A percentile compares a stretch with the other conserved stretches of the same genome.
These are phyloP conservation scores for Candolleomyces aberdarensis DNA, from an alignment of 768 basidiomycete species.

Conservation along the genomic window DNA sequence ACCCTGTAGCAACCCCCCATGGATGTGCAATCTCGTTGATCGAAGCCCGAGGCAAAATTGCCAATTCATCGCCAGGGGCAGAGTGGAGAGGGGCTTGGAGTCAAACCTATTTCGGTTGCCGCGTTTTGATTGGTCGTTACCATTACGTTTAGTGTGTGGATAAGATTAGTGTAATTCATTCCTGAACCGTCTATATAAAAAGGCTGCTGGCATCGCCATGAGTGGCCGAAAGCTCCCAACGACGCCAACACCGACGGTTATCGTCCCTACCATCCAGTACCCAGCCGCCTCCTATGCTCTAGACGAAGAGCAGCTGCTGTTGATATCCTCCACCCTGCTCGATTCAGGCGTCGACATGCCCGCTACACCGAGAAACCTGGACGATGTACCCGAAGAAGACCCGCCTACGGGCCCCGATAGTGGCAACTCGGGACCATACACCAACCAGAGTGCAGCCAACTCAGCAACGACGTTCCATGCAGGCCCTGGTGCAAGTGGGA, in stretches of 20 bases:
- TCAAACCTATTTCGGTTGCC: neutral
- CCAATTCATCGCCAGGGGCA: neutral
- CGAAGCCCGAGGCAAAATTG: too few relatives aligned
- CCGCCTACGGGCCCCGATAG: neutral
- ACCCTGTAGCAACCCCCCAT: too few relatives aligned
- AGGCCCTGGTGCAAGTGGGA: neutral
- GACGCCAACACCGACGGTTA: neutral
- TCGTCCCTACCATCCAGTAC: neutral
- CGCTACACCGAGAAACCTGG: constrained; percentile 1
- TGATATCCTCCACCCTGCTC: constrained; percentile 1
- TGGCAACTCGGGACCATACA: neutral
- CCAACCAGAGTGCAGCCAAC: constrained; percentile 6
- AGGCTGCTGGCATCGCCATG: neutral
- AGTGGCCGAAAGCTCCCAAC: neutral
- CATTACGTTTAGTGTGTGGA: constrained; percentile 4
- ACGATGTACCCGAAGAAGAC: constrained; percentile 8
- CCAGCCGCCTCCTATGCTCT: constrained; percentile 3
- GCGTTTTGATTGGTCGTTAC: neutral
- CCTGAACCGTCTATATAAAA: neutral
- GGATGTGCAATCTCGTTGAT: too few relatives aligned
- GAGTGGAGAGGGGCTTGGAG: neutral
- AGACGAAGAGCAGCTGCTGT: constrained; percentile 8
- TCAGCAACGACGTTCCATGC: neutral
- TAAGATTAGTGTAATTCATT: constrained; percentile 2
- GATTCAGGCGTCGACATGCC: neutral